phyloP scores from a whole-genome alignment of 1,284 basidiomycete genomes.

The Malassezia pachydermatis region DNA sequence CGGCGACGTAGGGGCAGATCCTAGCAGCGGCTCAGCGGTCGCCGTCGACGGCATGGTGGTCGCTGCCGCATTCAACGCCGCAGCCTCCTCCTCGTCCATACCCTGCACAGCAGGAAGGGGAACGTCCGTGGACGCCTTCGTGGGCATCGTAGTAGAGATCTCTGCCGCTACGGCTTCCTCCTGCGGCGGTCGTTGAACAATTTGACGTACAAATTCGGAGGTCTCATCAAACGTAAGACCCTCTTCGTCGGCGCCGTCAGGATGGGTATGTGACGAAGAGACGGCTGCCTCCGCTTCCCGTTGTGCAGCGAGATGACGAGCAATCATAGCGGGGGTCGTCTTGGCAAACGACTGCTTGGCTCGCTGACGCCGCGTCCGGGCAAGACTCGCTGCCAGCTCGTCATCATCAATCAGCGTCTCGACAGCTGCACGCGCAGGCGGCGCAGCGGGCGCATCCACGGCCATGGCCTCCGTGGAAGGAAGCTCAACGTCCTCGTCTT shows the following conservation, averaged over 20 bases:
- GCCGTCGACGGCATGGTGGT: not conserved
- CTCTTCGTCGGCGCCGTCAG: slow-evolving; percentile 12
- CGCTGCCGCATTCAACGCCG: not conserved
- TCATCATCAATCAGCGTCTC: slow-evolving; percentile 88
- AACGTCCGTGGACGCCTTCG: not conserved
- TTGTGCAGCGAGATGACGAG: slow-evolving; percentile 53
- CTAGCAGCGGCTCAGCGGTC: not conserved
- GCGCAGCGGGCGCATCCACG: slow-evolving; percentile 55
- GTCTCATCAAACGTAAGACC: slow-evolving; percentile 85
- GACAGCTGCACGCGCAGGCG: slow-evolving; percentile 10
- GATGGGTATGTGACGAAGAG: slow-evolving; percentile 52
- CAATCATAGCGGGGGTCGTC: slow-evolving; percentile 72
- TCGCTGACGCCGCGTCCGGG: slow-evolving; percentile 70
- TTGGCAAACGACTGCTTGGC: slow-evolving; percentile 64
- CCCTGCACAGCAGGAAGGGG: not conserved
- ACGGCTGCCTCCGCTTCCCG: no score
- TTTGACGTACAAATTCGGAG: slow-evolving; percentile 86
- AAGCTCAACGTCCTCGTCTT: slow-evolving; percentile 50
- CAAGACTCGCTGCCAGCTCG: slow-evolving; percentile 84
- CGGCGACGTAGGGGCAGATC: no score
- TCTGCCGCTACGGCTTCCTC: slow-evolving; percentile 37
- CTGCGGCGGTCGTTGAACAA: slow-evolving; percentile 55
- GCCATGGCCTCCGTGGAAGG: slow-evolving; percentile 62
- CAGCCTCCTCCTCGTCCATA: slow-evolving; percentile 2
- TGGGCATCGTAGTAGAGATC: not conserved